Evolutionary conservation across 495 filamentous ascomycete genomes (phyloP).

Genomic region (Pyrenula aspistea): DNA sequence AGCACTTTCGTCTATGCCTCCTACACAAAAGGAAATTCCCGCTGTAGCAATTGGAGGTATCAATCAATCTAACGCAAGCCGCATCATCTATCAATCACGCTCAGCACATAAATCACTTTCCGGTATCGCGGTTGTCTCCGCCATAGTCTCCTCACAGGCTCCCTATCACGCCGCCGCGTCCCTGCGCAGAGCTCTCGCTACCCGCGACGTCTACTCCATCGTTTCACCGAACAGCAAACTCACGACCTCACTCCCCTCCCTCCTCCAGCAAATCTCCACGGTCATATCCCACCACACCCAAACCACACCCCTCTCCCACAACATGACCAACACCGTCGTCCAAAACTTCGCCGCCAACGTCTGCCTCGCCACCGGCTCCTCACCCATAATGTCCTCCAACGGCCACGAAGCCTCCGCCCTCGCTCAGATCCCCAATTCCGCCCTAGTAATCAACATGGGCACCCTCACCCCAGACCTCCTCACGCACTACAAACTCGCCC

Average conservation of each 20-base stretch:
- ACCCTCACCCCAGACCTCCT: conserved; percentile 65
- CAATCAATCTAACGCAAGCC: conserved; percentile 63
- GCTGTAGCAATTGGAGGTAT: conserved; percentile 84
- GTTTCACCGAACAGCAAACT: conserved; percentile 23
- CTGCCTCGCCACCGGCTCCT: conserved; percentile 66
- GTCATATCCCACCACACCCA: conserved; percentile 47
- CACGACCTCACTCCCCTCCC: conserved; percentile 21
- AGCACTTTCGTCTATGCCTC: conserved; percentile 23
- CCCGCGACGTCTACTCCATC: conserved; percentile 22
- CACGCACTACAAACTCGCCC: conserved; percentile 50
- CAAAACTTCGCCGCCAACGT: conserved; percentile 91
- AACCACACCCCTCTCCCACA: conserved; percentile 70
- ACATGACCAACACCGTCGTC: conserved; percentile 93
- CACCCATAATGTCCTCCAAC: conserved; percentile 88
- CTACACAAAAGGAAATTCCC: conserved; percentile 17
- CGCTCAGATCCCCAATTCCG: conserved; percentile 45
- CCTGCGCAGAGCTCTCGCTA: conserved; percentile 20
- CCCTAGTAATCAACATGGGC: conserved; percentile 91
- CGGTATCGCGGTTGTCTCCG: conserved; percentile 83
- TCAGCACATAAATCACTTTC: conserved; percentile 42
- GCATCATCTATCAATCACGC: conserved; percentile 55
- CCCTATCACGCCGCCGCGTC: conserved; percentile 46
- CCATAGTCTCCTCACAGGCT: conserved; percentile 62
- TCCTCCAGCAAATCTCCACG: conserved; percentile 34
- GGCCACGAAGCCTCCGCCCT: conserved; percentile 75